A percentile compares a stretch with the other conserved stretches of the same genome.
Conservation (phyloP, 2,329 filamentous ascomycete genomes). For the Cytospora piceicola region DNA sequence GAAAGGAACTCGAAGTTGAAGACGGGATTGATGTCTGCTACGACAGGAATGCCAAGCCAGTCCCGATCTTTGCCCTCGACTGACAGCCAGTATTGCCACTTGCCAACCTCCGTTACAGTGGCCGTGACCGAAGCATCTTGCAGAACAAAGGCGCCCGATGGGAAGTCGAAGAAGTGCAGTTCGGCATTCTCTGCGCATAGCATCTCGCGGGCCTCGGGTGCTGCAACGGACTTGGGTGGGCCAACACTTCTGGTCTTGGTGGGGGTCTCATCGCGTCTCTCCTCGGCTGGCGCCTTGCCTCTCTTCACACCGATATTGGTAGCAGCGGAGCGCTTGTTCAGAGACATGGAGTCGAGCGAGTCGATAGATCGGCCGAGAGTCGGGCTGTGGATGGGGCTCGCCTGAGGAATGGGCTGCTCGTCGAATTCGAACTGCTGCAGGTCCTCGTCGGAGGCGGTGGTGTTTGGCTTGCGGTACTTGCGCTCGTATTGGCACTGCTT, state of each 20-base stretch:
- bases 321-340: conserved; percentile 45
- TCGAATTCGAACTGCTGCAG: conserved; percentile 81
- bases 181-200: conserved; percentile 78
- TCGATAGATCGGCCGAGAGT: conserved; percentile 58
- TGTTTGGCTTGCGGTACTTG: conserved; percentile 81
- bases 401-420: conserved; percentile 66
- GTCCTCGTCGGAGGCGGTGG: conserved; percentile 80
- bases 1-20: conserved; percentile 99
- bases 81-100: conserved; percentile 96
- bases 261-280: conserved; percentile 37
- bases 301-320: conserved; percentile 55
- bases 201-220: conserved; percentile 72
- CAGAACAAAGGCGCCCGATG: conserved; percentile 79
- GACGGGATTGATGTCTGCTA: conserved; percentile 93
- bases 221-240: conserved; percentile 62
- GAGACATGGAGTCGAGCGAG: conserved; percentile 61
- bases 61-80: conserved; percentile 75
- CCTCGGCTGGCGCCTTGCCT: conserved; percentile 36
- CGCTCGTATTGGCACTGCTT: conserved; percentile 97
- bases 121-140: conserved; percentile 77
- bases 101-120: conserved; percentile 81
- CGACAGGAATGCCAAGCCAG: conserved; percentile 84
- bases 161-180: conserved; percentile 91
- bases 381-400: conserved; percentile 65
- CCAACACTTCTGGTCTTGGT: conserved; percentile 40